These are phyloP conservation scores for Lentithecium fluviatile DNA, from an alignment of 495 filamentous ascomycete genomes.

Conservation along the genomic window DNA sequence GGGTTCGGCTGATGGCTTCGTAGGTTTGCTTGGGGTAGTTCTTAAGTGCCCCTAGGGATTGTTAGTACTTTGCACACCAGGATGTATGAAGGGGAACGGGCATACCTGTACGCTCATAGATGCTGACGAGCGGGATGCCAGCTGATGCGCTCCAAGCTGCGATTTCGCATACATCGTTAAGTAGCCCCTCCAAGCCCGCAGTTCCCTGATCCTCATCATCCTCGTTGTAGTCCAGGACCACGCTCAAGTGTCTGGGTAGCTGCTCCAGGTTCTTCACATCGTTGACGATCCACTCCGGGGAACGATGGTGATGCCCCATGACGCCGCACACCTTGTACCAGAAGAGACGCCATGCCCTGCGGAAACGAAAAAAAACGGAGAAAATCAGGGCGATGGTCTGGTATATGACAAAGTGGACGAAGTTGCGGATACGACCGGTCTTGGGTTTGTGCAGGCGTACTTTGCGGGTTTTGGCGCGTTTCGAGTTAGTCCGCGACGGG, in stretches of 20 bases:
- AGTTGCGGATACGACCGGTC: constrained; percentile 64
- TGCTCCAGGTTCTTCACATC: constrained; percentile 75
- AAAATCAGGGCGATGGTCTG: constrained; percentile 76
- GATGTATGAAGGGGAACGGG: neutral
- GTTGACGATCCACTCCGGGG: constrained; percentile 82
- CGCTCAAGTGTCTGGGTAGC: constrained; percentile 81
- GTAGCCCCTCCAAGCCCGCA: constrained; percentile 70
- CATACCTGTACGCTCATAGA: constrained; percentile 89
- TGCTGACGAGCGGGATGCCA: constrained; percentile 77
- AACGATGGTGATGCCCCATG: constrained; percentile 88
- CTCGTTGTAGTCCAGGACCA: constrained; percentile 74
- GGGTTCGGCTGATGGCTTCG: constrained; percentile 65
- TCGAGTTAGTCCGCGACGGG: constrained; percentile 37
- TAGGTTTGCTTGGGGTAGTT: constrained; percentile 76
- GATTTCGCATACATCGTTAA: constrained; percentile 87
- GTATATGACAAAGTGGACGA: constrained; percentile 69
- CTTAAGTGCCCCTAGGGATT: constrained; percentile 73
- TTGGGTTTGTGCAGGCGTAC: constrained; percentile 50
- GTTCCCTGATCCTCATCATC: constrained; percentile 65
- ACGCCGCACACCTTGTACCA: constrained; percentile 72
- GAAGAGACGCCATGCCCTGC: constrained; percentile 74
- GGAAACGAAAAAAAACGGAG: constrained; percentile 77
- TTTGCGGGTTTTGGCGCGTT: constrained; percentile 28
- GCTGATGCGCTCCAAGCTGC: constrained; percentile 87
- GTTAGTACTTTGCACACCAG: constrained; percentile 3